Conservation (phyloP, 2,329 filamentous ascomycete genomes). For the Exophiala spinifera region DNA sequence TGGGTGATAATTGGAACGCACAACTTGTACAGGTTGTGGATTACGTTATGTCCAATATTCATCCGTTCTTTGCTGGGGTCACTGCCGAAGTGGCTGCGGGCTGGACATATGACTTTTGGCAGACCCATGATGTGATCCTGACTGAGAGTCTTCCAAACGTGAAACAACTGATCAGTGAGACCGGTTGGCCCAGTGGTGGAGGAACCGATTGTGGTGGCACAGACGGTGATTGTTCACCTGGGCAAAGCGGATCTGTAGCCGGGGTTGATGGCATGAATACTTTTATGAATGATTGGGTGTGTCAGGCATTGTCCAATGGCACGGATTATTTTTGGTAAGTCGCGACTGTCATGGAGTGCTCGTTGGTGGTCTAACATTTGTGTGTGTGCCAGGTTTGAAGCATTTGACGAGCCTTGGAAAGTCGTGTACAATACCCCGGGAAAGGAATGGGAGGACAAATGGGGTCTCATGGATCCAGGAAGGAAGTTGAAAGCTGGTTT, state of each 20-base stretch:
- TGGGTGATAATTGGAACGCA: conserved; percentile 81
- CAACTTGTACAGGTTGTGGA: conserved; percentile 70
- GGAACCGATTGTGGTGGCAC: conserved; percentile 69
- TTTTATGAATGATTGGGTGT: conserved; percentile 86
- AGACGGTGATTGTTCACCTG: conserved; percentile 54
- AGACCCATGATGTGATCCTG: conserved; percentile 62
- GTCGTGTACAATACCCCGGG: conserved; percentile 63
- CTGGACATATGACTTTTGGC: conserved; percentile 86
- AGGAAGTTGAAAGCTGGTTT: conserved; percentile 80
- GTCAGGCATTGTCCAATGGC: conserved; percentile 71
- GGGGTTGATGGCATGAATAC: conserved; percentile 76
- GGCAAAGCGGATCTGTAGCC: conserved; percentile 66
- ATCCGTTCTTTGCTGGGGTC: conserved; percentile 89
- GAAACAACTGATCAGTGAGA: conserved; percentile 82
- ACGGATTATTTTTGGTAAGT: conserved; percentile 89
- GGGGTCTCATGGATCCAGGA: conserved; percentile 84
- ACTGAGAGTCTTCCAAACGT: conserved; percentile 56
- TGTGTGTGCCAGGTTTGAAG: conserved; percentile 68
- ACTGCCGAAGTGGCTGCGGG: conserved; percentile 62
- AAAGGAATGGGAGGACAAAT: conserved; percentile 89
- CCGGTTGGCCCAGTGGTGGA: conserved; percentile 83
- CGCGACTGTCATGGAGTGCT: too few species aligned
- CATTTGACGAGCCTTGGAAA: conserved; percentile 98
- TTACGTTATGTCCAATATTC: conserved; percentile 93
- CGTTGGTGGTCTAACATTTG: too few species aligned